Percentiles rank a stretch among this genome's conserved stretches.
phyloP scores from a whole-genome alignment of 495 filamentous ascomycete genomes.

The Daldinia loculata region DNA sequence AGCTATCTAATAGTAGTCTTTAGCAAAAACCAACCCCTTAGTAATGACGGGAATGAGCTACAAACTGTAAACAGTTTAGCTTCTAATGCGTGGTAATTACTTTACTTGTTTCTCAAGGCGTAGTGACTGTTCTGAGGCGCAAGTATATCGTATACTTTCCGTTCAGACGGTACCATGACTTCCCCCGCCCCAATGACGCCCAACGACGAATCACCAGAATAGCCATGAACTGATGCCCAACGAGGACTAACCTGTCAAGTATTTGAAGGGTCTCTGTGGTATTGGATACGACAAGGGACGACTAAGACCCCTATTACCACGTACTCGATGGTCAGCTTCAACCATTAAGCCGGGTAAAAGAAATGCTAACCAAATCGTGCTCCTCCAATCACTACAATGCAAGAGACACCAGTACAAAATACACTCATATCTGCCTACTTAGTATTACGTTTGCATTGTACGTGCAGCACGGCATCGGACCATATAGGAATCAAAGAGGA shows the following conservation, averaged over 20 bases:
- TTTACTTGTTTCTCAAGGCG: not conserved
- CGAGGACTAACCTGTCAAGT: slow-evolving; percentile 30
- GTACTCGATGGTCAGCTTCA: slow-evolving; percentile 27
- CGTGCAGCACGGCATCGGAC: slow-evolving; percentile 29
- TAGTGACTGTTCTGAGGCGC: not conserved
- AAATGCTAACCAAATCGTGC: slow-evolving; percentile 12
- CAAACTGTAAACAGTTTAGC: slow-evolving; percentile 11
- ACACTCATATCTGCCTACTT: slow-evolving; percentile 12
- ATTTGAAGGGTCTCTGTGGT: slow-evolving; percentile 13
- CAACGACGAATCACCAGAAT: slow-evolving; percentile 34
- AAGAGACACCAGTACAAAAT: slow-evolving; percentile 16
- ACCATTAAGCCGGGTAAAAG: slow-evolving; percentile 18
- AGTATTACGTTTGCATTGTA: slow-evolving; percentile 26
- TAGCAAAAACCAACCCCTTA: not conserved
- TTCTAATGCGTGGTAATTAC: slow-evolving; percentile 3
- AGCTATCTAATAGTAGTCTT: not conserved
- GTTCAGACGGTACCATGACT: slow-evolving; percentile 14
- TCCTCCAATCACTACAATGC: slow-evolving; percentile 32
- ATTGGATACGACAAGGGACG: slow-evolving; percentile 3
- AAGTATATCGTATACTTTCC: slow-evolving; percentile 5
- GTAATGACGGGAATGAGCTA: slow-evolving; percentile 4
- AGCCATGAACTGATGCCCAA: slow-evolving; percentile 35
- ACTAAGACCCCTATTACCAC: slow-evolving; percentile 5
- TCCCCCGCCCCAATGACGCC: slow-evolving; percentile 33
- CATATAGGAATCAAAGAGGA: slow-evolving; percentile 28